These are phyloP conservation scores for Alnus glutinosa DNA, from an alignment of 306 rosid species.

Conservation along the genomic window DNA sequence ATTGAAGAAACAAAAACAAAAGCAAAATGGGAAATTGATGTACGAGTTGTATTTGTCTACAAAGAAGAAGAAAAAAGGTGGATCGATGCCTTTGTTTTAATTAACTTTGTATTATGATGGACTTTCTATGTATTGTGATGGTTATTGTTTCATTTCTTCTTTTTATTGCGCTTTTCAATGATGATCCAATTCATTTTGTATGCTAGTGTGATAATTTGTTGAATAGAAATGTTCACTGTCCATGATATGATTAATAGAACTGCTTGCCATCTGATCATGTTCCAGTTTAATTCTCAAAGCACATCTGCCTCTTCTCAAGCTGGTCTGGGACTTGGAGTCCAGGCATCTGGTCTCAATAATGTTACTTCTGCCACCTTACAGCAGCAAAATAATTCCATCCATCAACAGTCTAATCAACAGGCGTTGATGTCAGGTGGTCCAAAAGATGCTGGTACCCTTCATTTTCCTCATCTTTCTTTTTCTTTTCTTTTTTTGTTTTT, in stretches of 20 bases:
- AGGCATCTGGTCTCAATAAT: conserved; percentile 62
- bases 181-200: not conserved
- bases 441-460: conserved; percentile 62
- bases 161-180: not conserved
- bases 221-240: conserved; percentile 3
- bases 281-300: conserved; percentile 82
- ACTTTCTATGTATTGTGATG: not conserved
- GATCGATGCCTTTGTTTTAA: not conserved
- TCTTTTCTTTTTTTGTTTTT: not conserved
- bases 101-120: not conserved
- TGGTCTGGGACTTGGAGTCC: conserved; percentile 78
- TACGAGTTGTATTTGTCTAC: not conserved
- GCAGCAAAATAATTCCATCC: conserved; percentile 69
- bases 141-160: not conserved
- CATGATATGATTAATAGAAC: conserved; percentile 9
- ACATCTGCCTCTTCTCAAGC: conserved; percentile 73
- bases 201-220: conserved; percentile 13
- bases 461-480: conserved; percentile 11
- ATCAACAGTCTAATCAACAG: conserved; percentile 73
- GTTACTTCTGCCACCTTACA: conserved; percentile 67
- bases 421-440: conserved; percentile 52
- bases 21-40: no score
- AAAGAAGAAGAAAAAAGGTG: not conserved
- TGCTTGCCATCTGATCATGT: conserved; percentile 31
- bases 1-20: not conserved